Evolutionary conservation across 2,329 filamentous ascomycete genomes (phyloP), one percentile per base, ranked within the genome.

Genomic region (Purpureocillium lavendulum): DNA sequence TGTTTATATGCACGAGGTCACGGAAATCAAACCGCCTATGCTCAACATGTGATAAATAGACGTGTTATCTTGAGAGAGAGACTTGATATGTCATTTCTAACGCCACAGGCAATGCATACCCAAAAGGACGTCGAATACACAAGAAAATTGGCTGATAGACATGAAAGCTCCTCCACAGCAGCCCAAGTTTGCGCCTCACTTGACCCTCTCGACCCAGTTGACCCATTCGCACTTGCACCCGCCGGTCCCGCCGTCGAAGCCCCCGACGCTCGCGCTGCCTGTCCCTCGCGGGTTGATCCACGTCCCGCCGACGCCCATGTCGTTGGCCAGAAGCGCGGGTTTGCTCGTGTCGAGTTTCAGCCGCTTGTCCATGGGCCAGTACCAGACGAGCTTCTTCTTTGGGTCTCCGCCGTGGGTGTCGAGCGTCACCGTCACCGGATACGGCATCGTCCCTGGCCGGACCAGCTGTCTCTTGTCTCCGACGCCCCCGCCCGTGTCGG

Each of bases 171-270:
- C n/a, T n/a, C n/a, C n/a, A n/a, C 21, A 26, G 21, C 21, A 10
- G 5, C 10, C 21, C 21, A 26, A 10, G 21, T 6, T 5, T 10
- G 21, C 21, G 10, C 21, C 21, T 10, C 21, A 5, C 21, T 10
- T 26, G 6, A 26, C 21, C 21, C 21, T 26, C 21, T 26, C 6
- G 10, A 48, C 45, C 59, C 59, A 78, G 43, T 82, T 82, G 40
- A 67, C 64, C 73, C 77, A 82, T 48, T 70, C 63, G 54, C 78
- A 82, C 56, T 62, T 67, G 52, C 78, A 82, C 2, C 79, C 79
- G 13, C 77, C 77, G 1, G 66, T 71, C 30, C 78, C 79, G 16
- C 79, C 79, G 54, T 83, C 78, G 46, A 75, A 71, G 1, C 78
- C 79, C 2, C 79, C 79, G 41, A 74, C 61, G 18, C 61, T 67